Base-by-base conservation (phyloP, 441 rosid species). In the Gossypium schwendimanii region DNA sequence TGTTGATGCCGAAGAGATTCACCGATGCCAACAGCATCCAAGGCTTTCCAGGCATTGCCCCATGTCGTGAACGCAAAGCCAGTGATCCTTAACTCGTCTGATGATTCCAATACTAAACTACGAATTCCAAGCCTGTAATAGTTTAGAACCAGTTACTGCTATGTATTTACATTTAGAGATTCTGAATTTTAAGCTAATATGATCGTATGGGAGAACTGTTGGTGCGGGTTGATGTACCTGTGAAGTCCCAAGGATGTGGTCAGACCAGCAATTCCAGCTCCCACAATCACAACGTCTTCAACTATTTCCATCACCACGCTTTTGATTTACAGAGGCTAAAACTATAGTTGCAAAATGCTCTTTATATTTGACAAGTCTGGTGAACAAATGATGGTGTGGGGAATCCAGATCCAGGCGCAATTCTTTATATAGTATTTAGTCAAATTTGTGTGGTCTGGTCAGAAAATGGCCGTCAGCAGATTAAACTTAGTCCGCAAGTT, bases 251-350 rank as follows among this genome's bases (percentile, higher is more conserved):
- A 75, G 50, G 97, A 80, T 6, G 92, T 84, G 31, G 96, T 61
- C 41, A 91, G 94, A 15, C 97, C 93, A 23, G 94, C 87, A 66
- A 93, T 81, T 60, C 93, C 94, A 45, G 90, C 98, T 59, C 97
- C 92, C 0, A 88, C 86, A 47, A 85, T 93, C 75, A 85, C 84
- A 39, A 88, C 70, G 66, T 84, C 88, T 76, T 62, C 66, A 50
- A 24, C 50, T 31, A 20, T 53, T 72, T 77, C 84, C 90, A 64
- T 60, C 4, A 23, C 10, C 10, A 52, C 21, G 10, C 0, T 52
- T 52, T 52, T 20, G 10, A 1, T 52, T 52, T 17, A 1, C 57
- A 52, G 57, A 52, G 57, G 57, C 21, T 6, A 52, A 18, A 1
- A 15, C 57, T n/a, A 15, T 20, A 20, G 10, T 15, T 52, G 57